Base-by-base conservation (phyloP, 495 filamentous ascomycete species). In the Lophiostoma macrostomum region DNA sequence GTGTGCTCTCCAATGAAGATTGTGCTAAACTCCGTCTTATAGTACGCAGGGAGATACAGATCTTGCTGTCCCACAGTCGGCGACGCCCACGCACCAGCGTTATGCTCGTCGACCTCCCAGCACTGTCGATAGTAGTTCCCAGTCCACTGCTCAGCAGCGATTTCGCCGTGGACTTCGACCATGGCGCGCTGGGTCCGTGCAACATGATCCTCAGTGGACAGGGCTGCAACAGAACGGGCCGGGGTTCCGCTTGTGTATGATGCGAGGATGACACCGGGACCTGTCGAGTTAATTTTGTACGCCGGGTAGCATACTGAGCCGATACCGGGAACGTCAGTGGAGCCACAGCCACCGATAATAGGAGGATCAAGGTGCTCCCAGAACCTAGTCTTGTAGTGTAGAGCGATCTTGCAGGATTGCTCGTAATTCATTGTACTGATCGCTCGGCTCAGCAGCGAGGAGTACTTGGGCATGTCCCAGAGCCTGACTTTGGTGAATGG, bases 1-100 rank as follows among this genome's bases (percentile, higher is more conserved):
- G 83, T 87, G 63, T 86, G 83, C 67, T 87, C 83, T 13, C 84
- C 84, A 4, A 86, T 71, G 43, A 86, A 86, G 30, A 87, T 78
- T 30, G 81, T 80, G 60, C 79, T 47, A 7, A 77, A 74, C 62
- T 86, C 80, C 0, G 84, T 86, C 65, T 84, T 74, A 52, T 83
- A 87, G 50, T 82, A 87, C 44, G 83, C 80, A 0, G 84, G 84
- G 13, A 87, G 67, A 63, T 83, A 86, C 42, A 87, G 50, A 65
- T 80, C 70, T 54, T 87, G 83, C 68, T 84, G 78, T 0, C 83
- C 83, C 1, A 78, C 63, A 1, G 64, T 55, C 7, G 83, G 55
- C 71, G 56, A 18, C 8, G 49, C 49, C 56, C 50, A 60, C 16
- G 49, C 50, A 29, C 56, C 56, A 5, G 56, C 56, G 24, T 60